phyloP scores from a whole-genome alignment of 768 basidiomycete genomes.

The Lentinula boryana region DNA sequence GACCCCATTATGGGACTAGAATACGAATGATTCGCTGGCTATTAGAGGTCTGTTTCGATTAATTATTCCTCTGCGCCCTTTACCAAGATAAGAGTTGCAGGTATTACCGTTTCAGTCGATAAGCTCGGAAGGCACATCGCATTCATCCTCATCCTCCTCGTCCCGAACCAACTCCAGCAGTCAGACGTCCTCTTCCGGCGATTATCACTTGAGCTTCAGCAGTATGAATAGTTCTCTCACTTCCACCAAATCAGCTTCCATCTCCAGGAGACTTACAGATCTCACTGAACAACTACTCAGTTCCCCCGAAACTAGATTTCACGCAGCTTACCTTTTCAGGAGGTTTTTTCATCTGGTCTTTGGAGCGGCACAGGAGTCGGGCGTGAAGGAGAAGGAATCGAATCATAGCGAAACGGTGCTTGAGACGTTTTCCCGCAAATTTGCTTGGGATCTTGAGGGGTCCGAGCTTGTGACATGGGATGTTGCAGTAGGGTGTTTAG shows the following conservation, averaged over 20 bases:
- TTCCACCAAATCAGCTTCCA: not conserved
- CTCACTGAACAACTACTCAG: conserved; percentile 48
- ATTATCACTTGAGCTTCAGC: not conserved
- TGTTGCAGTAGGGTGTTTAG: conserved; percentile 50
- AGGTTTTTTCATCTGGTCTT: conserved; percentile 46
- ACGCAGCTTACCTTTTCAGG: conserved; percentile 55
- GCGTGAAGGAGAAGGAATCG: not conserved
- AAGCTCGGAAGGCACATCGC: not conserved
- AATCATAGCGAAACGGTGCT: not conserved
- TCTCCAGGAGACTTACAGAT: conserved; percentile 15
- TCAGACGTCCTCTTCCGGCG: not conserved
- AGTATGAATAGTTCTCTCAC: not conserved
- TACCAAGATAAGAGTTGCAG: not conserved
- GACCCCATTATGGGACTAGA: conserved; percentile 28
- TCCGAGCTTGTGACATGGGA: conserved; percentile 45
- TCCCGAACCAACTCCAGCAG: not conserved
- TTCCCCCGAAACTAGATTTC: conserved; percentile 57
- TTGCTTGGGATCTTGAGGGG: conserved; percentile 15
- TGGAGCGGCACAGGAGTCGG: conserved; percentile 3
- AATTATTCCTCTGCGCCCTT: not conserved
- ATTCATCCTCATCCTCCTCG: not conserved
- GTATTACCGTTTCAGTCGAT: not conserved
- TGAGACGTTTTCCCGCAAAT: not conserved
- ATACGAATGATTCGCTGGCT: conserved; percentile 36
- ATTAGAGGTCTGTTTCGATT: conserved; percentile 27